Percentiles rank a stretch among this genome's conserved stretches.
These are phyloP conservation scores for Hortiboletus campestris DNA, from an alignment of 768 basidiomycete genomes.

Conservation along the genomic window DNA sequence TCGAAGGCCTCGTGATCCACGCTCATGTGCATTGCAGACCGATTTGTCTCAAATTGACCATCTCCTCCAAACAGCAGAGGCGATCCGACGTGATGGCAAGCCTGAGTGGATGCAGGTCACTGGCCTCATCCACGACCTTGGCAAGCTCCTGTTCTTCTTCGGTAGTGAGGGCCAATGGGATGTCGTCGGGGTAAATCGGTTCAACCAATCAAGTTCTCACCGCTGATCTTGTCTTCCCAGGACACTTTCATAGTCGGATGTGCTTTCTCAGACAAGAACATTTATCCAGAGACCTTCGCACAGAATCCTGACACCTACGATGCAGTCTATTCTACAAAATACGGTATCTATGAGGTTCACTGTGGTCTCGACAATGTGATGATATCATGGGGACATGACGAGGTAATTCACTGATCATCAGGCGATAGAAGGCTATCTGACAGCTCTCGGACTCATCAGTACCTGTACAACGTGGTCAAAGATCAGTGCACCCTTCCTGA, in stretches of 20 bases:
- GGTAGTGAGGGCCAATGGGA: constrained; percentile 92
- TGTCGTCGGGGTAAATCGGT: constrained; percentile 72
- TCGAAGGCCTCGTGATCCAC: not conserved
- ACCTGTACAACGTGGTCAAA: constrained; percentile 81
- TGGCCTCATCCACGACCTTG: constrained; percentile 86
- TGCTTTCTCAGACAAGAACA: constrained; percentile 79
- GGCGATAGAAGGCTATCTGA: constrained; percentile 3
- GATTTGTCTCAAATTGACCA: constrained; percentile 85
- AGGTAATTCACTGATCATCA: constrained; percentile 47
- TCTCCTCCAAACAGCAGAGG: constrained; percentile 88
- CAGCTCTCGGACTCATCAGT: constrained; percentile 41
- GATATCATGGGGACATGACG: constrained; percentile 91
- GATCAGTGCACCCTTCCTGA: constrained; percentile 77
- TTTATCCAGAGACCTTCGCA: constrained; percentile 77
- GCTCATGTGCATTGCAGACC: constrained; percentile 45
- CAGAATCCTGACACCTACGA: constrained; percentile 69
- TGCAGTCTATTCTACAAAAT: constrained; percentile 63
- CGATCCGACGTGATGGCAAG: constrained; percentile 80
- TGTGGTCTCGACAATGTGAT: constrained; percentile 87
- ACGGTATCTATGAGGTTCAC: constrained; percentile 73
- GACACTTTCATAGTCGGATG: constrained; percentile 85
- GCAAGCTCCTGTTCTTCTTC: constrained; percentile 83
- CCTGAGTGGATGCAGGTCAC: constrained; percentile 93
- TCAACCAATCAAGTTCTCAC: not conserved
- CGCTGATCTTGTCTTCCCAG: constrained; percentile 27